Evolutionary conservation across 2,329 filamentous ascomycete species (phyloP).

Genomic region (Sporothrix brasiliensis): DNA sequence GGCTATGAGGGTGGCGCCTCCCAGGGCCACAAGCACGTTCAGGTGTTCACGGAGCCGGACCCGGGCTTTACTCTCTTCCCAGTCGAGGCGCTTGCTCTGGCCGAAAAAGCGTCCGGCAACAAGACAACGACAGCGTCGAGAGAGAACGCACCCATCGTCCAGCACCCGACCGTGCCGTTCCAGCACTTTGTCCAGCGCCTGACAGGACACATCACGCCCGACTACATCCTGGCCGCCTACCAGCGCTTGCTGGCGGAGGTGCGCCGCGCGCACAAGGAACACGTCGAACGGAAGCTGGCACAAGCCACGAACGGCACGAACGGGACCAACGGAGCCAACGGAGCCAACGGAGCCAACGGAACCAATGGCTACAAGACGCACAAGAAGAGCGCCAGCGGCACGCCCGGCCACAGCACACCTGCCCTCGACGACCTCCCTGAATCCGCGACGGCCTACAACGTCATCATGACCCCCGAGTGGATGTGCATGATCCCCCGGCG

Average conservation of each 20-base stretch:
- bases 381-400: constrained; percentile 20
- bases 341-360: constrained; percentile 1
- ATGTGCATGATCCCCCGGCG: constrained; percentile 44
- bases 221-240: constrained; percentile 35
- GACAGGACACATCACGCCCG: constrained; percentile 28
- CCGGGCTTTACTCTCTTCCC: constrained; percentile 38
- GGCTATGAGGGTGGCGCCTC: constrained; percentile 49
- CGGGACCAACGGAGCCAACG: not conserved
- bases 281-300: constrained; percentile 7
- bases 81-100: constrained; percentile 24
- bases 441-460: constrained; percentile 40
- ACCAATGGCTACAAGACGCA: not conserved
- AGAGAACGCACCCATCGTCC: constrained; percentile 26
- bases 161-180: constrained; percentile 36
- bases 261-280: constrained; percentile 33
- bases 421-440: constrained; percentile 27
- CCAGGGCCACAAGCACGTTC: constrained; percentile 52
- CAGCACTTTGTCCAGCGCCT: constrained; percentile 35
- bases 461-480: constrained; percentile 42
- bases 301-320: constrained; percentile 6
- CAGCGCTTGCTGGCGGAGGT: constrained; percentile 33
- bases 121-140: not conserved
- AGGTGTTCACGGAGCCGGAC: constrained; percentile 45
- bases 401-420: constrained; percentile 27
- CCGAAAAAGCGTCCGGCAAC: not conserved